phyloP scores from a whole-genome alignment of 345 rosid genomes.

The Durio zibethinus region DNA sequence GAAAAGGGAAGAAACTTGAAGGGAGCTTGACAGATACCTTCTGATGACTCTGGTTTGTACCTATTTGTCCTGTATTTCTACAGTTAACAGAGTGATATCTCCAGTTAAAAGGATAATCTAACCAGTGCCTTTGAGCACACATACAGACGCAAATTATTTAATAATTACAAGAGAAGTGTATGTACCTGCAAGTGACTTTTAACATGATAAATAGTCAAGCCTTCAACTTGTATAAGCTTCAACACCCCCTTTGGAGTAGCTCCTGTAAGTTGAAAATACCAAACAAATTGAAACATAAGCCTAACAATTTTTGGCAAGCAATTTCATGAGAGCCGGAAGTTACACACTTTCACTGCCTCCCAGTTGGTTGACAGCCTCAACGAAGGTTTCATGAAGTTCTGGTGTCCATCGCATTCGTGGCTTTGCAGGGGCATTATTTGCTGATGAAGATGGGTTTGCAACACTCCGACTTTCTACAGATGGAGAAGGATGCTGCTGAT shows the following conservation, averaged over 20 bases:
- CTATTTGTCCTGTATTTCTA: conserved; percentile 91
- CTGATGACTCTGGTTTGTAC: conserved; percentile 65
- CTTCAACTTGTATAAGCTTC: conserved; percentile 80
- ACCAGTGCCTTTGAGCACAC: background rate
- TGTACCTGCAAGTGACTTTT: conserved; percentile 91
- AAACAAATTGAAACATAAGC: conserved; percentile 27
- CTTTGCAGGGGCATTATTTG: conserved; percentile 60
- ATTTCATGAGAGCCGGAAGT: background rate
- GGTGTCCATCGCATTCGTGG: conserved; percentile 96
- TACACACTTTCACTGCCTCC: conserved; percentile 81
- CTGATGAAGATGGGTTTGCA: conserved; percentile 45
- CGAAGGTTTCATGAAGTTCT: conserved; percentile 87
- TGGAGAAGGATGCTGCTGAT: conserved; percentile 48
- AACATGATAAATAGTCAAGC: conserved; percentile 88
- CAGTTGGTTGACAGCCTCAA: conserved; percentile 79
- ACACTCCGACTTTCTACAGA: conserved; percentile 49
- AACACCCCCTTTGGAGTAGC: conserved; percentile 95
- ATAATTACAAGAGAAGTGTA: conserved; percentile 6
- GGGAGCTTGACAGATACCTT: conserved; percentile 46
- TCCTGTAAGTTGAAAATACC: conserved; percentile 36
- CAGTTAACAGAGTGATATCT: conserved; percentile 30
- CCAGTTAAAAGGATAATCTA: conserved; percentile 20
- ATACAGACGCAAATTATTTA: background rate
- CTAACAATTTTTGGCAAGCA: background rate
- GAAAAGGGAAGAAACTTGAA: conserved; percentile 2